Evolutionary conservation across 352 stramenopile species (phyloP).

Genomic region (Phytophthora parvispora): DNA sequence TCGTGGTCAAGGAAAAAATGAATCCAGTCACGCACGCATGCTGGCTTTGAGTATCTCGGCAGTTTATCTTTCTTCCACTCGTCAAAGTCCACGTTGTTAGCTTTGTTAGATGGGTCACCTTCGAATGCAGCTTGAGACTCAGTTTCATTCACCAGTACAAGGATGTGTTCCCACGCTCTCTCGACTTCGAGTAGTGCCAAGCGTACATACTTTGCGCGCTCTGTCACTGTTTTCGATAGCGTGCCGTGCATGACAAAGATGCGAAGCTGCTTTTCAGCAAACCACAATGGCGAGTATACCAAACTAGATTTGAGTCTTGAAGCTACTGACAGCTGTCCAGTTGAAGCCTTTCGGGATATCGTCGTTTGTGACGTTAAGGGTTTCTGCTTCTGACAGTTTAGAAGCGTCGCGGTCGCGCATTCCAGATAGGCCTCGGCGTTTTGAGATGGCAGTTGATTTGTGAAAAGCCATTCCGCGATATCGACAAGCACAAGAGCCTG

Average conservation of each 20-base stretch:
- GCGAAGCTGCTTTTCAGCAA: conserved; percentile 67
- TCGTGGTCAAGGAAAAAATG: conserved; percentile 59
- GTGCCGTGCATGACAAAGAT: conserved; percentile 60
- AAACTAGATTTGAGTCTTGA: conserved; percentile 15
- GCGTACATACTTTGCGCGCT: conserved; percentile 46
- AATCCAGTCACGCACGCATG: conserved; percentile 49
- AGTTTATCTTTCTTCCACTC: conserved; percentile 59
- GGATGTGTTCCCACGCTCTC: conserved; percentile 60
- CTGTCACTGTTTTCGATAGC: conserved; percentile 28
- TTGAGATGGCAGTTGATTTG: conserved; percentile 66
- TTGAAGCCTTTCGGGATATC: conserved; percentile 22
- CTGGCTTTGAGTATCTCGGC: conserved; percentile 34
- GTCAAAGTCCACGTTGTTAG: conserved; percentile 54
- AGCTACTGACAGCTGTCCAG: conserved; percentile 8
- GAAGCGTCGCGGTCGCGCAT: conserved; percentile 55
- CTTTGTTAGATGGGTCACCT: conserved; percentile 11
- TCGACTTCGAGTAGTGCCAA: conserved; percentile 58
- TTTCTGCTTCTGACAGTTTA: conserved; percentile 40
- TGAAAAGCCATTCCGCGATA: conserved; percentile 89
- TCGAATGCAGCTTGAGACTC: conserved; percentile 52
- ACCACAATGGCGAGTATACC: conserved; percentile 54
- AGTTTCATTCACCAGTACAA: conserved; percentile 51
- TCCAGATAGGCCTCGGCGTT: conserved; percentile 70
- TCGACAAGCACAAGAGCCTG: conserved; percentile 78
- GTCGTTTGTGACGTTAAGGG: conserved; percentile 6